A percentile compares a stretch with the other conserved stretches of the same genome.
These are phyloP conservation scores for Boletellus dicymbophilus DNA, from an alignment of 1,284 basidiomycete genomes.

Conservation along the genomic window DNA sequence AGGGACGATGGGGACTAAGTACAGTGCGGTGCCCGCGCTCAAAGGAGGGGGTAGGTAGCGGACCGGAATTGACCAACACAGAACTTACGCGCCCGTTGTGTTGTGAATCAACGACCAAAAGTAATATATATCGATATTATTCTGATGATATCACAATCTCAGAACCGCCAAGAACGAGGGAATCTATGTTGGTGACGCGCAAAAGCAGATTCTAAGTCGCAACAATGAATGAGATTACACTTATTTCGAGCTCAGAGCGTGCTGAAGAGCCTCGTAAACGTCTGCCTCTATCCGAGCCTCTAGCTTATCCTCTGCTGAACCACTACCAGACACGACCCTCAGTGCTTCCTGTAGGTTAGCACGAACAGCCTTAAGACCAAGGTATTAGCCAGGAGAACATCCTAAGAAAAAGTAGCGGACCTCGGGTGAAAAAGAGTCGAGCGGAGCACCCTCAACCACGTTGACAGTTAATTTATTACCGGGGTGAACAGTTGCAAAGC, in stretches of 20 bases:
- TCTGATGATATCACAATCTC: too few species aligned
- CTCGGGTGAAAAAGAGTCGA: constrained; percentile 90
- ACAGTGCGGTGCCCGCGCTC: too few species aligned
- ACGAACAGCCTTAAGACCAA: constrained; percentile 76
- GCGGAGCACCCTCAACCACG: constrained; percentile 93
- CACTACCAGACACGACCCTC: constrained; percentile 79
- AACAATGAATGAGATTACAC: constrained; percentile 6
- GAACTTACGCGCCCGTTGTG: too few species aligned
- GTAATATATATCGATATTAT: too few species aligned
- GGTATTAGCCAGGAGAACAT: constrained; percentile 8
- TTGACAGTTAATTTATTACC: constrained; percentile 98
- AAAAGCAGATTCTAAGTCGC: constrained; percentile 14
- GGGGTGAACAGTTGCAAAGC: constrained; percentile 97
- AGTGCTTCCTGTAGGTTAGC: constrained; percentile 90
- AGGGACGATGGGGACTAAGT: too few species aligned
- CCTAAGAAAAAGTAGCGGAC: constrained; percentile 38
- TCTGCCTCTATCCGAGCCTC: constrained; percentile 96
- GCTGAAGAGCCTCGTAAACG: constrained; percentile 94
- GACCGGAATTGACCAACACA: too few species aligned
- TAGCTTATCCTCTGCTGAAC: constrained; percentile 91
- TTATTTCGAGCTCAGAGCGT: constrained; percentile 72
- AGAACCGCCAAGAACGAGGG: too few species aligned
- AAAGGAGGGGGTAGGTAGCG: too few species aligned
- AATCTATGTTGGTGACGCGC: neutral
- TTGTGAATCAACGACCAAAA: too few species aligned